A percentile compares a stretch with the other conserved stretches of the same genome.
Conservation (phyloP, 805 yeast species). For the Starmerella cellae region DNA sequence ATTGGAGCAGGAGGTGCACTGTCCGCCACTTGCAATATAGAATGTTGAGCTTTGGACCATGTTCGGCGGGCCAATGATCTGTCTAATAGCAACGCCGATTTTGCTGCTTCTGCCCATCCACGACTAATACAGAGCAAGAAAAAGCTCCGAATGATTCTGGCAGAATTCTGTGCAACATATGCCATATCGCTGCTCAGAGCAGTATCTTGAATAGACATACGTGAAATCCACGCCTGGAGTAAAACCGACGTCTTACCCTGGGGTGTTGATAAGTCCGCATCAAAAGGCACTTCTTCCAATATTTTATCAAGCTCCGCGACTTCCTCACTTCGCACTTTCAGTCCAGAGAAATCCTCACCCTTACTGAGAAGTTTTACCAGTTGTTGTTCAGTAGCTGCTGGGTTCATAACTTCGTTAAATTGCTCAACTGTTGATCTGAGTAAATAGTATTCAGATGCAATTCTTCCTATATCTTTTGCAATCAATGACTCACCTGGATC, state of each 20-base stretch:
- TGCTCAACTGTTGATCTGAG: slow-evolving; percentile 75
- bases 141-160: slow-evolving; percentile 83
- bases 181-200: slow-evolving; percentile 75
- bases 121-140: slow-evolving; percentile 77
- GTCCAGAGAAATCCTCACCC: slow-evolving; percentile 87
- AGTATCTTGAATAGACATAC: slow-evolving; percentile 57
- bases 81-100: slow-evolving; percentile 64
- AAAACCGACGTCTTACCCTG: slow-evolving; percentile 80
- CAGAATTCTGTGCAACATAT: slow-evolving; percentile 90
- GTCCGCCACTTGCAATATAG: slow-evolving; percentile 71
- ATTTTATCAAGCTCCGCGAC: slow-evolving; percentile 53
- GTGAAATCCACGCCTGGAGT: slow-evolving; percentile 77
- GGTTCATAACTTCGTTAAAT: slow-evolving; percentile 72
- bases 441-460: slow-evolving; percentile 87
- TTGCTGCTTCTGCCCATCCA: slow-evolving; percentile 77
- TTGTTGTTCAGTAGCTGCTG: slow-evolving; percentile 84
- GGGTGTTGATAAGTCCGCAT: slow-evolving; percentile 8
- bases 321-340: slow-evolving; percentile 83
- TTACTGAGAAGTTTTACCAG: slow-evolving; percentile 74
- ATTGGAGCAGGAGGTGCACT: slow-evolving; percentile 28
- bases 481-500: slow-evolving; percentile 51
- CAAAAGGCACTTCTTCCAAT: slow-evolving; percentile 31
- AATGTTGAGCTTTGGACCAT: slow-evolving; percentile 79
- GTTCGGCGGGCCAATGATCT: slow-evolving; percentile 70
- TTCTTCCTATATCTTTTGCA: slow-evolving; percentile 81